These are phyloP conservation scores for Sordariomycetes sp. DNA, from an alignment of 2,329 filamentous ascomycete genomes.

Conservation along the genomic window DNA sequence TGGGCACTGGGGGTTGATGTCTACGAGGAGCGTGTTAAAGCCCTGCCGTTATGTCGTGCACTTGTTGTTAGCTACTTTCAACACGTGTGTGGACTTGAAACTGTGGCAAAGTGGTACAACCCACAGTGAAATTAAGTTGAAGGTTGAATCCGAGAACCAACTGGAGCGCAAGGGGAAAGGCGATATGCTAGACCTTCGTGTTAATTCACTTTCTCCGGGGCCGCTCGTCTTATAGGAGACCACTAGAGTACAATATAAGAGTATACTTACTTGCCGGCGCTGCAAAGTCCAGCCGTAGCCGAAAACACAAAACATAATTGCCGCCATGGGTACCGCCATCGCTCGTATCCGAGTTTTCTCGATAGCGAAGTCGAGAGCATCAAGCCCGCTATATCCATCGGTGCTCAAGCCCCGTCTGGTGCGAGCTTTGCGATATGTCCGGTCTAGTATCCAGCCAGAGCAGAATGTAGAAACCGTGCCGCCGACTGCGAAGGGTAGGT, in stretches of 20 bases:
- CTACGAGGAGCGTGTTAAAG: constrained; percentile 11
- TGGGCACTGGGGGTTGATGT: constrained; percentile 12
- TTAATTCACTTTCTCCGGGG: too few species aligned
- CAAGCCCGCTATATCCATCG: constrained; percentile 8
- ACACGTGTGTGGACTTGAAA: too few species aligned
- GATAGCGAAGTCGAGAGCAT: constrained; percentile 10
- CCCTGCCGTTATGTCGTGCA: constrained; percentile 5
- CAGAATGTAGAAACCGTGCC: constrained; percentile 12
- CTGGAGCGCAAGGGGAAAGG: constrained; percentile 10
- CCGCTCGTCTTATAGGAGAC: too few species aligned
- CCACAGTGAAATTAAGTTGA: constrained; percentile 12
- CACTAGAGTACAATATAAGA: neutral
- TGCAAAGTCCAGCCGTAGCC: constrained; percentile 9
- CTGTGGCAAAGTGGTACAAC: neutral
- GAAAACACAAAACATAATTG: constrained; percentile 3
- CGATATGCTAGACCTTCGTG: neutral
- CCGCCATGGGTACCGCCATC: constrained; percentile 7
- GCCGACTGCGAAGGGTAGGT: constrained; percentile 14
- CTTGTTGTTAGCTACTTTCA: too few species aligned
- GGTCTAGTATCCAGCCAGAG: constrained; percentile 10
- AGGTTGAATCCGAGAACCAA: constrained; percentile 12
- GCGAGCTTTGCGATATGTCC: constrained; percentile 9
- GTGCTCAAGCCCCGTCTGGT: constrained; percentile 8
- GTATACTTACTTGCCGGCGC: constrained; percentile 8
- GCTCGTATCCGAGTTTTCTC: constrained; percentile 7